Conservation (phyloP, 2,329 filamentous ascomycete species). For the Penicillium janthinellum region DNA sequence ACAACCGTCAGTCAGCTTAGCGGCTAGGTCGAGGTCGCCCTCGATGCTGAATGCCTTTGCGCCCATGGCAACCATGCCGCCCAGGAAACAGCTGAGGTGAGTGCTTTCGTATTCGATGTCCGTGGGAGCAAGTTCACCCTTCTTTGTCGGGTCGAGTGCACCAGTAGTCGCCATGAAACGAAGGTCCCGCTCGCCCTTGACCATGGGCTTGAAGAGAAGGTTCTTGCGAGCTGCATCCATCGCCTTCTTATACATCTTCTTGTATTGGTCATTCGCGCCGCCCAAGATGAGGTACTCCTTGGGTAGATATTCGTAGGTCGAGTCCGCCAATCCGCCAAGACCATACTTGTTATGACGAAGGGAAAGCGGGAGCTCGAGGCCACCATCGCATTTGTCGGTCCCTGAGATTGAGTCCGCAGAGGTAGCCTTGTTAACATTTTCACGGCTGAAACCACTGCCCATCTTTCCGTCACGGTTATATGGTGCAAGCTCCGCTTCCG, state of each 20-base stretch:
- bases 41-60: slow-evolving; percentile 59
- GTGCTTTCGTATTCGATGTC: slow-evolving; percentile 55
- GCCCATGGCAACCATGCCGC: slow-evolving; percentile 64
- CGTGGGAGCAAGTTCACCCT: slow-evolving; percentile 12
- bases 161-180: slow-evolving; percentile 43
- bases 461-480: slow-evolving; percentile 17
- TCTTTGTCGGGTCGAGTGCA: slow-evolving; percentile 26
- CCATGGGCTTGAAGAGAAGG: slow-evolving; percentile 51
- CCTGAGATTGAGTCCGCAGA: slow-evolving; percentile 12
- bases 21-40: slow-evolving; percentile 57
- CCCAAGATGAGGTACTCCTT: slow-evolving; percentile 52
- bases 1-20: slow-evolving; percentile 61
- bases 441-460: neutral
- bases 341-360: slow-evolving; percentile 41
- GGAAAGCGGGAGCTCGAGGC: slow-evolving; percentile 40
- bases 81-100: slow-evolving; percentile 62
- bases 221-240: slow-evolving; percentile 43
- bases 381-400: slow-evolving; percentile 40
- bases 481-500: slow-evolving; percentile 32
- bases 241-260: slow-evolving; percentile 46
- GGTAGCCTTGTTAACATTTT: neutral
- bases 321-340: slow-evolving; percentile 50
- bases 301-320: slow-evolving; percentile 54
- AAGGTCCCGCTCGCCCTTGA: slow-evolving; percentile 43
- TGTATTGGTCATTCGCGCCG: slow-evolving; percentile 46